Evolutionary conservation across 805 yeast species (phyloP), one percentile per base, ranked within the genome.

Genomic region (Cyberlindnera bimundalis): DNA sequence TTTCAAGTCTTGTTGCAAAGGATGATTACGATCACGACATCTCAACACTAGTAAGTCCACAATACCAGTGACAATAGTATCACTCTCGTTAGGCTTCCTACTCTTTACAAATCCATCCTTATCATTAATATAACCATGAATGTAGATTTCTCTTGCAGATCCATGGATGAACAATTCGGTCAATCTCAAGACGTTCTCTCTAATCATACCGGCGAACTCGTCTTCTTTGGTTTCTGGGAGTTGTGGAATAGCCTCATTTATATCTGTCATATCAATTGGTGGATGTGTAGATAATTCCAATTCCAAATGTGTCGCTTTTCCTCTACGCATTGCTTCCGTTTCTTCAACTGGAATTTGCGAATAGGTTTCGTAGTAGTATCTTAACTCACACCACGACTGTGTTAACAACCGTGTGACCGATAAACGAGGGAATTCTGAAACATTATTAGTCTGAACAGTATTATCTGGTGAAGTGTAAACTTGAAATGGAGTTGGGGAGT

Each of bases 331-430:
- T 3, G 72, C 68, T 3, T 45, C 49, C 5, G 71, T 72, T 17
- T 59, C 59, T 24, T 50, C 56, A 2, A 51, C 51, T 2, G 58
- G 60, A 6, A 70, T 62, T 16, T 70, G 68, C 0, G 80, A 62
- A 49, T 74, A 83, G 0, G 78, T 54, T 18, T 70, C 67, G 54
- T 77, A 84, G 43, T 72, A 68, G 15, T 64, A 68, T 29, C 78
- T 62, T 33, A 84, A 60, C 58, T 84, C 91, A 64, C 93, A 84
- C 85, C 88, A 84, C 13, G 70, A 60, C 24, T 73, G 67, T 0
- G 82, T 74, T 10, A 81, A 59, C 8, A 84, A 56, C 40, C 69
- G 73, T 0, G 90, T 81, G 4, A 83, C 88, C 1, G 79, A 73
- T 13, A 79, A 55, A 29, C 84, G 53, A 6, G 65, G 62, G 12